Conservation (phyloP, 306 rosid genomes). For the Malus domestica region DNA sequence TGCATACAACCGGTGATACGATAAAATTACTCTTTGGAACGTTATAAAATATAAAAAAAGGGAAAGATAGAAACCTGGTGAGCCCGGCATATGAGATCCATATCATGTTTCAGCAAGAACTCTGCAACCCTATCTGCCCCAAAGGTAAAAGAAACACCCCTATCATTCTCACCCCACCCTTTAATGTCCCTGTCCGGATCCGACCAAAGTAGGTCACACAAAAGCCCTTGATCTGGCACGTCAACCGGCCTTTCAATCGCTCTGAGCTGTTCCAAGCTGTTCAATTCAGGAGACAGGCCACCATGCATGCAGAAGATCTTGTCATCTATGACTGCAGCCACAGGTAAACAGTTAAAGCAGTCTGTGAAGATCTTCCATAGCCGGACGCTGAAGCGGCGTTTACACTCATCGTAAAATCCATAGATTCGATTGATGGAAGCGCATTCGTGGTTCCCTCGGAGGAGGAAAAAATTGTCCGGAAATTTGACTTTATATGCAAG, state of each 20-base stretch:
- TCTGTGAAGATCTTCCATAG: slow-evolving; percentile 82
- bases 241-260: slow-evolving; percentile 71
- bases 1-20: neutral
- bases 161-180: slow-evolving; percentile 91
- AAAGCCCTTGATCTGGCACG: slow-evolving; percentile 84
- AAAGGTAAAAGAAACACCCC: slow-evolving; percentile 88
- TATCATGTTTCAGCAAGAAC: slow-evolving; percentile 73
- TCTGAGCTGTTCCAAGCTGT: slow-evolving; percentile 46
- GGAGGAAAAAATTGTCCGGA: slow-evolving; percentile 77
- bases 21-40: neutral
- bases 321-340: slow-evolving; percentile 73
- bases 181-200: slow-evolving; percentile 65
- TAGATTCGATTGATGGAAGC: slow-evolving; percentile 87
- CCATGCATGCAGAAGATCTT: slow-evolving; percentile 93
- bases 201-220: slow-evolving; percentile 87
- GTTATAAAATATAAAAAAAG: neutral
- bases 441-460: slow-evolving; percentile 85
- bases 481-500: slow-evolving; percentile 71
- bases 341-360: slow-evolving; percentile 80
- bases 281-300: slow-evolving; percentile 76
- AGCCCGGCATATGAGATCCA: slow-evolving; percentile 82
- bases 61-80: slow-evolving; percentile 47
- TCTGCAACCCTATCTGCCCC: slow-evolving; percentile 71
- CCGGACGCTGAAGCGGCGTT: slow-evolving; percentile 72
- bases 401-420: slow-evolving; percentile 88